A percentile compares a stretch with the other conserved stretches of the same genome.
phyloP scores from a whole-genome alignment of 2,329 filamentous ascomycete genomes.

The Aspergillus sp. region DNA sequence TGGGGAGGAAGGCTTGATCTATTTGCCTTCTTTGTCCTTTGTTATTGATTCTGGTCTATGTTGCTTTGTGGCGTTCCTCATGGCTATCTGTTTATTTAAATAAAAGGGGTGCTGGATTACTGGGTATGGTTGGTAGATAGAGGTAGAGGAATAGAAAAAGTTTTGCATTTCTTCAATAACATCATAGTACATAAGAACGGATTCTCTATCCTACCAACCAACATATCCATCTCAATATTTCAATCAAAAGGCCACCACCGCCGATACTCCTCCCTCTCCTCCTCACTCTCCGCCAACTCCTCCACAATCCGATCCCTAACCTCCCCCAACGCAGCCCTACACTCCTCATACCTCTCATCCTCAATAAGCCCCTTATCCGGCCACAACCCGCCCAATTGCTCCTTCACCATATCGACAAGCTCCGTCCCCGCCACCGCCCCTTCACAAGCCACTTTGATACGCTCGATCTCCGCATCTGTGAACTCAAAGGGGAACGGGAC shows the following conservation, averaged over 20 bases:
- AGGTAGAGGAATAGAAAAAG: too few relatives aligned
- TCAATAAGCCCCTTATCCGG: conserved; percentile 34
- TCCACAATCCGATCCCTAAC: conserved; percentile 29
- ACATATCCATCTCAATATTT: conserved; percentile 12
- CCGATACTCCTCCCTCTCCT: conserved; percentile 30
- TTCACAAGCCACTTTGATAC: conserved; percentile 31
- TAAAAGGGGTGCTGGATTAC: not conserved
- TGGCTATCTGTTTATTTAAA: not conserved
- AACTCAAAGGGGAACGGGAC: conserved; percentile 29
- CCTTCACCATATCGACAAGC: conserved; percentile 27
- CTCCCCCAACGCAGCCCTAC: conserved; percentile 28
- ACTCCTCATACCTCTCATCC: conserved; percentile 30
- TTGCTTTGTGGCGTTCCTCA: not conserved
- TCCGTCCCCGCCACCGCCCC: conserved; percentile 29
- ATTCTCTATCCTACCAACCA: too few relatives aligned
- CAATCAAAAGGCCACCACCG: conserved; percentile 35
- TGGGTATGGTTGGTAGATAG: not conserved
- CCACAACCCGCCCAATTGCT: conserved; percentile 31
- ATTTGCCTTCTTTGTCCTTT: too few relatives aligned
- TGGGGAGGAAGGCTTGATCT: conserved; percentile 37
- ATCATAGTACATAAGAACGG: not conserved
- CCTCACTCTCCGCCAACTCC: conserved; percentile 29
- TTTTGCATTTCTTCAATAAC: too few relatives aligned
- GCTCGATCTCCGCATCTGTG: conserved; percentile 26
- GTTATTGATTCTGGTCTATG: not conserved